A percentile compares a stretch with the other conserved stretches of the same genome.
Conservation (phyloP, 2,329 filamentous ascomycete genomes). For the Xylariaceae sp. region DNA sequence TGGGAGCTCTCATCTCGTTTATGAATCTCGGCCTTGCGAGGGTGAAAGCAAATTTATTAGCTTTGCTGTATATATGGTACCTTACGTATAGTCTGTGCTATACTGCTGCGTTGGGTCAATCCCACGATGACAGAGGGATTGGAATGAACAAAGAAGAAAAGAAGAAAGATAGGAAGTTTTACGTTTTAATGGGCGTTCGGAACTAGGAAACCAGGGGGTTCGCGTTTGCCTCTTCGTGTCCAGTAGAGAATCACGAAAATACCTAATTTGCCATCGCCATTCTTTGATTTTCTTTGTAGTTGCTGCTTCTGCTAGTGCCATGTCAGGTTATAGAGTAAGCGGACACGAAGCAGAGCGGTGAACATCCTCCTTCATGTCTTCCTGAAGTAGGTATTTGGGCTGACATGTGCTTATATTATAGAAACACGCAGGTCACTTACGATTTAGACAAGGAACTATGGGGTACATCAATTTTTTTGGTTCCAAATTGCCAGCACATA, state of each 20-base stretch:
- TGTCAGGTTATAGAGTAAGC: too few relatives aligned
- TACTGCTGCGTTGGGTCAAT: not conserved
- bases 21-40: not conserved
- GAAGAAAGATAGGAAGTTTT: not conserved
- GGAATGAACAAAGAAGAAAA: not conserved
- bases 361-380: too few relatives aligned
- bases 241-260: constrained; percentile 4
- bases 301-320: too few relatives aligned
- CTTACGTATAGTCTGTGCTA: not conserved
- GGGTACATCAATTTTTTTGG: too few relatives aligned
- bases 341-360: too few relatives aligned
- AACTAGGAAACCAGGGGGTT: not conserved
- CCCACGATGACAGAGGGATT: not conserved
- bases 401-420: too few relatives aligned
- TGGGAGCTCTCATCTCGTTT: not conserved
- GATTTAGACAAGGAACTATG: too few relatives aligned
- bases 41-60: not conserved
- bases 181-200: constrained; percentile 17
- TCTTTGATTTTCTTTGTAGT: not conserved
- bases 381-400: too few relatives aligned
- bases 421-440: too few relatives aligned
- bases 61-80: constrained; percentile 11
- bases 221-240: constrained; percentile 1
- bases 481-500: not conserved
- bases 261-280: not conserved